Evolutionary conservation across 805 yeast species (phyloP).

Genomic region (Ogataea henricii): DNA sequence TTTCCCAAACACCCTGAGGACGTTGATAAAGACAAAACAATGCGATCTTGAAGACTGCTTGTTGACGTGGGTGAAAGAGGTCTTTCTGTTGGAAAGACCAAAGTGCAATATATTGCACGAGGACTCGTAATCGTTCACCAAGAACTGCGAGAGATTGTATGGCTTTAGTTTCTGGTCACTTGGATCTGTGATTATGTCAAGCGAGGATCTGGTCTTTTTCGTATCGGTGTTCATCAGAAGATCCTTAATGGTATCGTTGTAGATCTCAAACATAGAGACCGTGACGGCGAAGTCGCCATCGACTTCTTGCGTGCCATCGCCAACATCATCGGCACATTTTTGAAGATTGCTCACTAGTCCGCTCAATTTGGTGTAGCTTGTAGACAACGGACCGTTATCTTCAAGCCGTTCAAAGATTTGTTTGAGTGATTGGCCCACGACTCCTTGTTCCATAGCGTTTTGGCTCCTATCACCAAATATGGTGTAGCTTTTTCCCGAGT

Average conservation of each 20-base stretch:
- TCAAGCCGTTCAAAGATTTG: slow-evolving; percentile 26
- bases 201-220: slow-evolving; percentile 29
- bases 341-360: slow-evolving; percentile 19
- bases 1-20: slow-evolving; percentile 28
- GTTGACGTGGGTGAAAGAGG: slow-evolving; percentile 47
- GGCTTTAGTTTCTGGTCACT: slow-evolving; percentile 48
- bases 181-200: slow-evolving; percentile 45
- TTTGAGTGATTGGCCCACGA: slow-evolving; percentile 22
- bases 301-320: neutral
- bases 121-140: slow-evolving; percentile 39
- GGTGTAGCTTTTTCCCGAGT: slow-evolving; percentile 49
- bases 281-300: slow-evolving; percentile 39
- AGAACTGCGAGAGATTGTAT: slow-evolving; percentile 41
- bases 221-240: slow-evolving; percentile 32
- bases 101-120: slow-evolving; percentile 41
- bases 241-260: slow-evolving; percentile 48
- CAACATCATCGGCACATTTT: neutral
- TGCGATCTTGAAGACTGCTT: slow-evolving; percentile 52
- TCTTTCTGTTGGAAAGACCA: slow-evolving; percentile 41
- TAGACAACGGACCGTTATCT: slow-evolving; percentile 8
- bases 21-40: slow-evolving; percentile 48
- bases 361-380: slow-evolving; percentile 10
- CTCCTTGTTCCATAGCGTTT: slow-evolving; percentile 19
- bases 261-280: slow-evolving; percentile 54
- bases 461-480: slow-evolving; percentile 34